Percentiles rank a stretch among this genome's conserved stretches.
Conservation (phyloP, 495 filamentous ascomycete species). For the Aspergillus affinis region DNA sequence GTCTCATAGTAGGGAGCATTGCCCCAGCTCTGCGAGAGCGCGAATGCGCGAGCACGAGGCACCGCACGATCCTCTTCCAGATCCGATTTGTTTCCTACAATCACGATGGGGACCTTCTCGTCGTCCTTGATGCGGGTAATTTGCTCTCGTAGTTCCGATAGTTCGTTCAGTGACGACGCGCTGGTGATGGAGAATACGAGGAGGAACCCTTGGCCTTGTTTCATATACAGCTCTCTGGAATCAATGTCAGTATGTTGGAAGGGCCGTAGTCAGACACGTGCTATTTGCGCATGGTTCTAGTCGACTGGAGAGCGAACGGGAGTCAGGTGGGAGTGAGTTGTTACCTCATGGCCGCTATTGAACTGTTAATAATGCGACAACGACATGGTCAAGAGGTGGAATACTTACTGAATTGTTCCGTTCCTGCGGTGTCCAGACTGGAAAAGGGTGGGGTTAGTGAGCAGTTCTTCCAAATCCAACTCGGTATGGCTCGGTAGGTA, state of each 20-base stretch:
- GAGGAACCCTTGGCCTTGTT: conserved; percentile 92
- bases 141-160: conserved; percentile 86
- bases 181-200: conserved; percentile 97
- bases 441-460: conserved; percentile 11
- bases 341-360: conserved; percentile 69
- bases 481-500: background rate
- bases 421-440: conserved; percentile 94
- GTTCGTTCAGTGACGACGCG: conserved; percentile 78
- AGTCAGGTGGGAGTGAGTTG: conserved; percentile 23
- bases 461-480: conserved; percentile 12
- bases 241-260: conserved; percentile 10
- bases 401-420: conserved; percentile 92
- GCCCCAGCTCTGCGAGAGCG: conserved; percentile 85
- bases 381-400: conserved; percentile 4
- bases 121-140: conserved; percentile 98
- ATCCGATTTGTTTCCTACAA: conserved; percentile 97
- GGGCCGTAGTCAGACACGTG: conserved; percentile 1
- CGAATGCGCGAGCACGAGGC: conserved; percentile 77
- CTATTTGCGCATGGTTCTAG: background rate
- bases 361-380: conserved; percentile 27
- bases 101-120: conserved; percentile 85
- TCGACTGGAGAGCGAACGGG: background rate
- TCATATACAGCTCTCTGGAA: conserved; percentile 90
- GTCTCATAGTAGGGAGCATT: conserved; percentile 95
- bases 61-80: conserved; percentile 89